Evolutionary conservation across 768 basidiomycete species (phyloP), one percentile per base, ranked within the genome.

Genomic region (Pulveroboletus sp.): DNA sequence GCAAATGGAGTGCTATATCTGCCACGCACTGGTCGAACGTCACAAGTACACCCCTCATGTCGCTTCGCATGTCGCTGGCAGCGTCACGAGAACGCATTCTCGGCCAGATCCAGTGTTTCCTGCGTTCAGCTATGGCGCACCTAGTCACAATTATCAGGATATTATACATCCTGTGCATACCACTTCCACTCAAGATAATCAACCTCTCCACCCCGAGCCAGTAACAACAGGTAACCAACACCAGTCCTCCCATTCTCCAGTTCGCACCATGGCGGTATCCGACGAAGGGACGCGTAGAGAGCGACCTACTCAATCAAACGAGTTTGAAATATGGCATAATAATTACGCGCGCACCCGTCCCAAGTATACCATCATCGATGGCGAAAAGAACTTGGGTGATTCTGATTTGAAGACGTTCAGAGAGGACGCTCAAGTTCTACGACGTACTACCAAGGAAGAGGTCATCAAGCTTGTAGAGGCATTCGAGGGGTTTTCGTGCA

Each of bases 341-440:
- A 42, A 56, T 10, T 32, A n/a, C 25, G 35, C 39, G 20, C 13
- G 10, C 36, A 16, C 37, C 44, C 27, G 9, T 8, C 38, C 39
- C 2, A 34, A 38, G 27, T 63, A 65, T 23, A 63, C 62, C 24
- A 52, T 40, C 3, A 40, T 62, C 1, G 63, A 65, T 39, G 62
- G 62, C 11, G 35, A 40, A 32, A 32, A 21, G 12, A 43, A n/a
- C n/a, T n/a, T n/a, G n/a, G n/a, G 32, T 4, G 17, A 34, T 13
- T 11, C 49, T 5, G 48, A 49, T 24, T 39, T 19, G 6, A 34
- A 46, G 23, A 29, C 14, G 12, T 27, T 47, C 21, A 47, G 23
- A 40, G 43, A 44, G 19, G 27, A 3, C 27, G 52, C 64, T 12
- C 4, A 37, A 36, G 13, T 32, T 10, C 43, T 62, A 11, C 63